These are phyloP conservation scores for Cystobasidium pallidum DNA, from an alignment of 1,284 basidiomycete genomes.

Conservation along the genomic window DNA sequence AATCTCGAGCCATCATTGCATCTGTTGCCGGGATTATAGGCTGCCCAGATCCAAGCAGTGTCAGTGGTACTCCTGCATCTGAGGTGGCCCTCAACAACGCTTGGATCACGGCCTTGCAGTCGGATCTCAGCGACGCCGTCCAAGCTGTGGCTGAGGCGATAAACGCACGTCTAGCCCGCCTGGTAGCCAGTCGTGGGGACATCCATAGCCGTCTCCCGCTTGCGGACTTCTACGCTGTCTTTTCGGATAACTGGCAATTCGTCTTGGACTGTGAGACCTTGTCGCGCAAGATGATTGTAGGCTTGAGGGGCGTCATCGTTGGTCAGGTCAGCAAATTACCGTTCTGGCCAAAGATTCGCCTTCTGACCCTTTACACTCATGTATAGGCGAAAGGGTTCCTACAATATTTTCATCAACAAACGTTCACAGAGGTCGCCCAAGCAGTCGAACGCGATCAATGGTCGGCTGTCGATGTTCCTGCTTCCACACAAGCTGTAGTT, in stretches of 20 bases:
- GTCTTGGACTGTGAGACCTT: slow-evolving; percentile 83
- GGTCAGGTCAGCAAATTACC: slow-evolving; percentile 65
- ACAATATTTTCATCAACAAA: slow-evolving; percentile 78
- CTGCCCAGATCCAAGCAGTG: slow-evolving; percentile 56
- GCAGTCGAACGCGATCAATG: slow-evolving; percentile 90
- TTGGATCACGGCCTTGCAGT: slow-evolving; percentile 13
- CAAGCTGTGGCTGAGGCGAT: slow-evolving; percentile 79
- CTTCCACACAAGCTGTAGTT: slow-evolving; percentile 69
- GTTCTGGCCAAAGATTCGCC: slow-evolving; percentile 41
- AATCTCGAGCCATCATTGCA: slow-evolving; percentile 64
- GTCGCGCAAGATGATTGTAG: slow-evolving; percentile 86
- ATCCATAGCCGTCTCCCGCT: slow-evolving; percentile 75
- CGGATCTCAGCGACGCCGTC: slow-evolving; percentile 72
- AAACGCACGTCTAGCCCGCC: slow-evolving; percentile 76
- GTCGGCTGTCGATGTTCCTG: slow-evolving; percentile 75
- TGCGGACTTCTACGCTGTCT: slow-evolving; percentile 75
- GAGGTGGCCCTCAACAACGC: slow-evolving; percentile 31
- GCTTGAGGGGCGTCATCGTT: slow-evolving; percentile 78
- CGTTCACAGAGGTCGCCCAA: slow-evolving; percentile 80
- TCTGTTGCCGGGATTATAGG: background rate
- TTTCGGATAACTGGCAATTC: slow-evolving; percentile 84
- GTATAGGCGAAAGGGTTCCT: slow-evolving; percentile 81
- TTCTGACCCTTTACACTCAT: slow-evolving; percentile 46
- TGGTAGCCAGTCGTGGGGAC: slow-evolving; percentile 74
- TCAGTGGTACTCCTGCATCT: slow-evolving; percentile 2